Conservation (phyloP, 345 rosid species). For the Camelina hispida region DNA sequence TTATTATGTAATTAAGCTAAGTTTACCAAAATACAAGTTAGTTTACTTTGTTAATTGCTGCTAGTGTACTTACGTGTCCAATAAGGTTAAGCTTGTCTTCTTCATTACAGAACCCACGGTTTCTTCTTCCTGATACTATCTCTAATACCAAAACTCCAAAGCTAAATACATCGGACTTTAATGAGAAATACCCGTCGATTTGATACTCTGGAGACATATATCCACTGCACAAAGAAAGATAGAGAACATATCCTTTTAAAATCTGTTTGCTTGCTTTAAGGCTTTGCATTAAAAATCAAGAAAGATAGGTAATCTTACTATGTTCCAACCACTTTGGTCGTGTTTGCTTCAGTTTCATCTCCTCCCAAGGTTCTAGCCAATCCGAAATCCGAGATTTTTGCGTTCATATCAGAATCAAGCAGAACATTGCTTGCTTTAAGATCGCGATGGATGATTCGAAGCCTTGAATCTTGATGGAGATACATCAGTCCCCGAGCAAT, state of each 20-base stretch:
- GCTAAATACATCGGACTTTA: constrained; percentile 47
- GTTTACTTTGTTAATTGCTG: background rate
- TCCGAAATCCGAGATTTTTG: constrained; percentile 49
- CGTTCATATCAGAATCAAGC: constrained; percentile 43
- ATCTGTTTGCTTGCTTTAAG: too few species aligned
- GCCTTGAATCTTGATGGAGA: constrained; percentile 53
- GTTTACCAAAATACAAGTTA: background rate
- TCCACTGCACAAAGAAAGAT: constrained; percentile 34
- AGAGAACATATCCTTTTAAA: background rate
- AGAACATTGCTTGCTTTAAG: constrained; percentile 49
- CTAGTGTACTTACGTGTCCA: constrained; percentile 66
- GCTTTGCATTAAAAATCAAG: background rate
- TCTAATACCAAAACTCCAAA: constrained; percentile 45
- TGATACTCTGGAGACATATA: constrained; percentile 49
- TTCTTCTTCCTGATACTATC: constrained; percentile 44
- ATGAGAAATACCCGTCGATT: constrained; percentile 43
- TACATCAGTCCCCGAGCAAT: constrained; percentile 48
- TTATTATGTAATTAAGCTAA: background rate
- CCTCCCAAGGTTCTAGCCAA: constrained; percentile 47
- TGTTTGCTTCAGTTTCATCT: constrained; percentile 44
- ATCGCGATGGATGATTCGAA: constrained; percentile 44
- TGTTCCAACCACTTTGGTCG: constrained; percentile 48
- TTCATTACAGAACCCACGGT: constrained; percentile 41
- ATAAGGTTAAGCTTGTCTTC: constrained; percentile 64
- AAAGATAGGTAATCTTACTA: constrained; percentile 36